A percentile compares a stretch with the other conserved stretches of the same genome.
Evolutionary conservation across 306 rosid species (phyloP).

Genomic region (Prunus salicina): DNA sequence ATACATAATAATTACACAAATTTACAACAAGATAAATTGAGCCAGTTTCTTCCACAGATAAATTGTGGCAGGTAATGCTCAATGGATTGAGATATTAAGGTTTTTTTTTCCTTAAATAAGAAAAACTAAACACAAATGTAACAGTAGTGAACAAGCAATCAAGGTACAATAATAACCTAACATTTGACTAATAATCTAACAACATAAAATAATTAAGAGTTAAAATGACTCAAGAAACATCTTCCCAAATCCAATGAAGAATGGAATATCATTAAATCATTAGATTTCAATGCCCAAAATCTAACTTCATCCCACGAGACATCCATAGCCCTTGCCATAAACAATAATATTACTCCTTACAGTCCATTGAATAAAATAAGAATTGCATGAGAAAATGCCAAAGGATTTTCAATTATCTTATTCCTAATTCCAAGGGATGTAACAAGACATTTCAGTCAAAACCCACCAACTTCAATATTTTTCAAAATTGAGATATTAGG

Average conservation of each 20-base stretch:
- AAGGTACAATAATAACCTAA: neutral
- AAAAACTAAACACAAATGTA: too few relatives aligned
- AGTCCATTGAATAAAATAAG: neutral
- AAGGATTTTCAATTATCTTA: neutral
- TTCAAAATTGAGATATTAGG: neutral
- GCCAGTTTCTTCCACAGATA: neutral
- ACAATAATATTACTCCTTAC: too few relatives aligned
- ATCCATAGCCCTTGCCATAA: neutral
- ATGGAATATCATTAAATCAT: neutral
- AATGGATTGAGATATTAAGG: neutral
- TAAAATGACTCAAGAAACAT: neutral
- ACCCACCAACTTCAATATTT: neutral
- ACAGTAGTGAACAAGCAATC: neutral
- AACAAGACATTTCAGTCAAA: neutral
- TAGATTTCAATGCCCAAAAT: neutral
- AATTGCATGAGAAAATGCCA: neutral
- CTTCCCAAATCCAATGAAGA: neutral
- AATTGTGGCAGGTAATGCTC: neutral
- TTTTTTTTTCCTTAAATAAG: neutral
- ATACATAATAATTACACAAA: conserved; percentile 31
- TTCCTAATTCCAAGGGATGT: neutral
- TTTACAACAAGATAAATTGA: conserved; percentile 12
- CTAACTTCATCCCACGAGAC: neutral
- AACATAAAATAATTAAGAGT: neutral
- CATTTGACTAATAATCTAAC: neutral